Conservation (phyloP, 2,329 filamentous ascomycete species). For the Peltaster fructicola region DNA sequence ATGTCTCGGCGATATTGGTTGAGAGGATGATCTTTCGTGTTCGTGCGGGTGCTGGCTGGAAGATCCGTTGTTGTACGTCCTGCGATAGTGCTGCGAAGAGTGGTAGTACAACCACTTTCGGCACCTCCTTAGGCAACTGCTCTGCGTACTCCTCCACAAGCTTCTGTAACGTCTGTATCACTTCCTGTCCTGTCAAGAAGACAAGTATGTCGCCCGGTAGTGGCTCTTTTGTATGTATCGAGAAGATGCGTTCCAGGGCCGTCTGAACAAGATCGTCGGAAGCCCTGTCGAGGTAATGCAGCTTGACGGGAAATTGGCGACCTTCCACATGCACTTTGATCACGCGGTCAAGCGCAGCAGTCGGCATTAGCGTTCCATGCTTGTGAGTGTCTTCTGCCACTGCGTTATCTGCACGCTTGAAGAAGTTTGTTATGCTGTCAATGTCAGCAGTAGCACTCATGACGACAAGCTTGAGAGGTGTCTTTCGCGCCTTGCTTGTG, state of each 20-base stretch:
- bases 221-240: constrained; percentile 72
- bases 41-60: constrained; percentile 52
- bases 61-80: constrained; percentile 70
- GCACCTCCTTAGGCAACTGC: constrained; percentile 37
- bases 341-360: constrained; percentile 14
- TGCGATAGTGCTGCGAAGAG: constrained; percentile 84
- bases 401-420: no score
- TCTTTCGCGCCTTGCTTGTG: constrained; percentile 43
- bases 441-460: constrained; percentile 97
- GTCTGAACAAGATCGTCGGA: constrained; percentile 69
- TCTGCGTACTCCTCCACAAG: constrained; percentile 64
- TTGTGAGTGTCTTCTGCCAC: constrained; percentile 1
- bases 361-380: background rate
- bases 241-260: constrained; percentile 64
- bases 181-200: constrained; percentile 83
- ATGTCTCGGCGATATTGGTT: constrained; percentile 98
- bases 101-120: constrained; percentile 47
- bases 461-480: constrained; percentile 71
- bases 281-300: constrained; percentile 54
- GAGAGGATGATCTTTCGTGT: constrained; percentile 82
- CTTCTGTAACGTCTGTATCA: constrained; percentile 66
- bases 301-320: constrained; percentile 69
- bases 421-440: constrained; percentile 60
- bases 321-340: constrained; percentile 58
- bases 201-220: constrained; percentile 88